These are phyloP conservation scores for Sporobolus alterniflorus DNA, from an alignment of 202 grass and related monocot species.

Conservation along the genomic window DNA sequence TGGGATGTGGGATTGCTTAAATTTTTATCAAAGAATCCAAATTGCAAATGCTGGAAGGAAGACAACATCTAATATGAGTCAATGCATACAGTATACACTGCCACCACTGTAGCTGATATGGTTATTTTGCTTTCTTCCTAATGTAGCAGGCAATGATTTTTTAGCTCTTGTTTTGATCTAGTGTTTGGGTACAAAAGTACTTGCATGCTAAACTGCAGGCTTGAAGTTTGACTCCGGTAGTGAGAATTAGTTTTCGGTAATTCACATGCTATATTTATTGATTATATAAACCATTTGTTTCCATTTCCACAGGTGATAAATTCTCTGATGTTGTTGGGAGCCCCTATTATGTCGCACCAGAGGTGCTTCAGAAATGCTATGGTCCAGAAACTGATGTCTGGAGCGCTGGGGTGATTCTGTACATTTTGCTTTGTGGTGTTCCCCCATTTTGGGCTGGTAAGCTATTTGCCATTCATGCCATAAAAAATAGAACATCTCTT, in stretches of 20 bases:
- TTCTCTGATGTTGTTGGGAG: constrained; percentile 98
- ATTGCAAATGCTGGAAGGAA: not conserved
- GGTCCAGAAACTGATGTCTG: constrained; percentile 97
- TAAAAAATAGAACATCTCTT: constrained; percentile 17
- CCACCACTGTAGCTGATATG: not conserved
- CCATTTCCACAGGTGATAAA: constrained; percentile 64
- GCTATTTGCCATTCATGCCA: constrained; percentile 19
- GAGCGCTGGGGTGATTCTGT: constrained; percentile 96
- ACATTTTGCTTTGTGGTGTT: constrained; percentile 94
- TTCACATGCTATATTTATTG: constrained; percentile 2
- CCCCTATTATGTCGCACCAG: constrained; percentile 97
- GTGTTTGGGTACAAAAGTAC: constrained; percentile 12
- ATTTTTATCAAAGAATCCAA: not conserved
- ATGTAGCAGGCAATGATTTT: constrained; percentile 10
- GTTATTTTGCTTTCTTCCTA: not conserved
- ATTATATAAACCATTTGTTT: not conserved
- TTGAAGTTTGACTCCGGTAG: not conserved
- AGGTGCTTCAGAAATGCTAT: constrained; percentile 95
- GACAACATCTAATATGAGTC: not conserved
- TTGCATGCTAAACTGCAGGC: constrained; percentile 6
- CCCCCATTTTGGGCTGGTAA: constrained; percentile 99
- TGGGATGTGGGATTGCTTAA: not conserved
- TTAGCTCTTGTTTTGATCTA: constrained; percentile 11
- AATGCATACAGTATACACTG: not conserved
- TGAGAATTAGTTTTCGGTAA: not conserved